Evolutionary conservation across 805 yeast species (phyloP), one percentile per base, ranked within the genome.

Genomic region (Osmozyma mogii): DNA sequence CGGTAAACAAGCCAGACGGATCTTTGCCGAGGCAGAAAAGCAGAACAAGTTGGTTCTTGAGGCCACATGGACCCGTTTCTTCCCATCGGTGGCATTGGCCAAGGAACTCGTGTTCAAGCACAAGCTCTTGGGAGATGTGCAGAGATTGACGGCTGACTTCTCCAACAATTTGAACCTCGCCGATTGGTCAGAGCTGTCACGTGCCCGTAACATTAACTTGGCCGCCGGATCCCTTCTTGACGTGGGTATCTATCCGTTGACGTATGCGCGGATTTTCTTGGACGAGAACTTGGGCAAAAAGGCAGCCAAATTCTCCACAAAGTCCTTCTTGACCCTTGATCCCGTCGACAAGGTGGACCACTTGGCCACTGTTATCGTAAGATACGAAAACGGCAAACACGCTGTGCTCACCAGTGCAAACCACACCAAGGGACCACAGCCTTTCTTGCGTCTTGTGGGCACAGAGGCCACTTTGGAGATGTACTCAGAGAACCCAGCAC

Each of bases 211-310:
- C 43, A 65, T 60, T 4, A 47, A 35, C 26, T 56, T 70, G 27
- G 79, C 73, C 4, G 81, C 74, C 9, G 79, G 81, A 14, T 68
- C 75, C 1, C 44, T 72, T 26, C 58, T 72, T 39, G 80, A 74
- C 44, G 54, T 72, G 32, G 78, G 79, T 2, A 60, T 72, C 28
- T 74, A 74, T 37, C 51, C 70, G 4, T 37, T 71, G 28, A 70
- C 72, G 3, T 72, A 65, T 41, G 52, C 60, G 11, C 45, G 74
- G 31, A 32, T 65, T 7, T 52, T 65, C 15, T 40, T 65, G 34
- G 64, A 62, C 38, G 43, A 50, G 19, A 40, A 52, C 16, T 22
- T 52, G 20, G 63, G 65, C 15, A 42, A 45, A 21, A 43, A 52
- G 9, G 51, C 49, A 28, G 39, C 52, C 18, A 35, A 45, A 29